These are phyloP conservation scores for Zancudomyces culisetae DNA, from an alignment of 371 early-diverging fungal species.

Conservation along the genomic window DNA sequence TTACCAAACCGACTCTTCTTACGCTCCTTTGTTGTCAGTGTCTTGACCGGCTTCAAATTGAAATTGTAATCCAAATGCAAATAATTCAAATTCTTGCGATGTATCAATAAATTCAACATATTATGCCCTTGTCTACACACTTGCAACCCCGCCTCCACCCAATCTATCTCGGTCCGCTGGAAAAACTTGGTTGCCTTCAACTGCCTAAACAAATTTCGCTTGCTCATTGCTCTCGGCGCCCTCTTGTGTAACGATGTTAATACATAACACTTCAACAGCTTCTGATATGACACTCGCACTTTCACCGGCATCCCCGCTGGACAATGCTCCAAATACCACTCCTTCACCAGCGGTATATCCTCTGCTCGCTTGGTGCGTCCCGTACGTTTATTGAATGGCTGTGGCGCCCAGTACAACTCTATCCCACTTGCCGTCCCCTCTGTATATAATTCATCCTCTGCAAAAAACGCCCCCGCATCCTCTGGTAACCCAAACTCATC, in stretches of 20 bases:
- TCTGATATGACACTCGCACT: conserved; percentile 95
- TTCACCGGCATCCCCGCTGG: conserved; percentile 89
- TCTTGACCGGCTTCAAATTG: conserved; percentile 93
- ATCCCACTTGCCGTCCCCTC: conserved; percentile 85
- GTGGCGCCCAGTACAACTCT: conserved; percentile 92
- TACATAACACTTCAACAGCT: conserved; percentile 72
- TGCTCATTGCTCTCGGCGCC: conserved; percentile 70
- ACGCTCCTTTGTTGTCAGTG: conserved; percentile 97
- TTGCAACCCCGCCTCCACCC: conserved; percentile 97
- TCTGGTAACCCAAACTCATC: conserved; percentile 68
- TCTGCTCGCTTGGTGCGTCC: conserved; percentile 85
- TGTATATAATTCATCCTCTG: conserved; percentile 55
- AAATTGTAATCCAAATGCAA: conserved; percentile 97
- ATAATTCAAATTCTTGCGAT: conserved; percentile 93
- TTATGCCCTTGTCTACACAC: conserved; percentile 96
- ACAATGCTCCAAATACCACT: conserved; percentile 93
- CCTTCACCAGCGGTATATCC: conserved; percentile 89
- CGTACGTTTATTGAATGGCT: conserved; percentile 85
- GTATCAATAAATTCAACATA: conserved; percentile 94
- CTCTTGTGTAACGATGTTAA: conserved; percentile 72
- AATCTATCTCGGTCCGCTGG: conserved; percentile 93
- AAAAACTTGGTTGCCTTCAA: conserved; percentile 95
- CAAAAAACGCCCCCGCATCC: conserved; percentile 57
- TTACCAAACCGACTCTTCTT: conserved; percentile 98
- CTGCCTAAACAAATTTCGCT: conserved; percentile 84